Percentiles rank a stretch among this genome's conserved stretches.
phyloP scores from a whole-genome alignment of 768 basidiomycete genomes.

The Gloeophyllum trabeum region DNA sequence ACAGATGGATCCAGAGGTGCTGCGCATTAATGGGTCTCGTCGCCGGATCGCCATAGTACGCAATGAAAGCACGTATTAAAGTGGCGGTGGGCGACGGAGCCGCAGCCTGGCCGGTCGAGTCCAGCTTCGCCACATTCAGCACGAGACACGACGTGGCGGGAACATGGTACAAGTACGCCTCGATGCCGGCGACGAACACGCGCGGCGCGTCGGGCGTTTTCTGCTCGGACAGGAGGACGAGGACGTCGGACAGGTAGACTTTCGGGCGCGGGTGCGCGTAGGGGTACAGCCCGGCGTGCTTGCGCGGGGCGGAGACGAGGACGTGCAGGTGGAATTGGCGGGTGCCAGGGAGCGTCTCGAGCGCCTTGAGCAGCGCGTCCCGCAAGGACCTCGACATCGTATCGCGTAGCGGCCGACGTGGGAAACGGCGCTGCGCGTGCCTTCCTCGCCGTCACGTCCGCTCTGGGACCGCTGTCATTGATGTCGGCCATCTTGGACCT shows the following conservation, averaged over 20 bases:
- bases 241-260: constrained; percentile 63
- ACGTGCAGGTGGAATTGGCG: constrained; percentile 70
- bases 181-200: constrained; percentile 69
- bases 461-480: too few relatives aligned
- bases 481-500: too few relatives aligned
- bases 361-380: constrained; percentile 47
- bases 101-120: constrained; percentile 72
- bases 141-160: constrained; percentile 60
- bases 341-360: constrained; percentile 47
- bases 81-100: constrained; percentile 56
- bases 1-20: constrained; percentile 75
- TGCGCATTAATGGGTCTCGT: constrained; percentile 47
- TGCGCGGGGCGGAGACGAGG: constrained; percentile 57
- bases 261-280: constrained; percentile 59
- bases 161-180: constrained; percentile 65
- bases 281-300: constrained; percentile 60
- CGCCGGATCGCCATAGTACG: constrained; percentile 48
- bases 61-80: constrained; percentile 57
- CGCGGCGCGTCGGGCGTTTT: constrained; percentile 32
- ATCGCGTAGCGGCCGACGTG: too few relatives aligned
- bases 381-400: too few relatives aligned
- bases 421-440: too few relatives aligned
- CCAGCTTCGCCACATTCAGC: constrained; percentile 89
- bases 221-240: constrained; percentile 67
- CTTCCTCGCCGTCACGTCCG: too few relatives aligned